These are phyloP conservation scores for Fomitopsis pinicola DNA, from an alignment of 1,284 basidiomycete genomes.

Conservation along the genomic window DNA sequence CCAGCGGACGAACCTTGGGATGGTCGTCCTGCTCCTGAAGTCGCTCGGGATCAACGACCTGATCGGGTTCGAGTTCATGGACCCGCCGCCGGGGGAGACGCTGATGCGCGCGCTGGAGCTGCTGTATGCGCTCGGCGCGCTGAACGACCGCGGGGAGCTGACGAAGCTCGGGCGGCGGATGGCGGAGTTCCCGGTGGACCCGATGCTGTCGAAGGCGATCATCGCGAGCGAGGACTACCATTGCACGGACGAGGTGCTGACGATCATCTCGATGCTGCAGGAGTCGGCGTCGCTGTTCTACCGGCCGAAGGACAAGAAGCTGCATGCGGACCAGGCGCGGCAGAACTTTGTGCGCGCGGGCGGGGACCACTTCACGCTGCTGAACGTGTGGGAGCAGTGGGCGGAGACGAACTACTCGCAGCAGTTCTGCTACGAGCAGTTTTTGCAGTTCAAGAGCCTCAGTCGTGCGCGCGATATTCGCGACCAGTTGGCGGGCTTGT, in stretches of 20 bases:
- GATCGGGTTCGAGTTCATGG: conserved; percentile 99
- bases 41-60: conserved; percentile 97
- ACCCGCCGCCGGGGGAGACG: conserved; percentile 98
- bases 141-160: conserved; percentile 95
- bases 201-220: conserved; percentile 95
- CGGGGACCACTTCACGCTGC: conserved; percentile 96
- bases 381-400: conserved; percentile 99
- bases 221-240: conserved; percentile 91
- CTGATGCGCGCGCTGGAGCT: conserved; percentile 93
- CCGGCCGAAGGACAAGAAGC: conserved; percentile 95
- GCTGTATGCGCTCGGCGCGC: conserved; percentile 91
- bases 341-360: conserved; percentile 94
- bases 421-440: conserved; percentile 95
- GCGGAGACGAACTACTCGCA: conserved; percentile 95
- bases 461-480: conserved; percentile 93
- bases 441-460: conserved; percentile 95
- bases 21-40: conserved; percentile 94
- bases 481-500: conserved; percentile 92
- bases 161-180: conserved; percentile 95
- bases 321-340: conserved; percentile 94
- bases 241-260: conserved; percentile 97
- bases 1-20: conserved; percentile 94
- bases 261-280: conserved; percentile 96
- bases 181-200: conserved; percentile 99
- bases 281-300: conserved; percentile 95